phyloP scores from a whole-genome alignment of 805 yeast genomes.

The Cyberlindnera subsufficiens region DNA sequence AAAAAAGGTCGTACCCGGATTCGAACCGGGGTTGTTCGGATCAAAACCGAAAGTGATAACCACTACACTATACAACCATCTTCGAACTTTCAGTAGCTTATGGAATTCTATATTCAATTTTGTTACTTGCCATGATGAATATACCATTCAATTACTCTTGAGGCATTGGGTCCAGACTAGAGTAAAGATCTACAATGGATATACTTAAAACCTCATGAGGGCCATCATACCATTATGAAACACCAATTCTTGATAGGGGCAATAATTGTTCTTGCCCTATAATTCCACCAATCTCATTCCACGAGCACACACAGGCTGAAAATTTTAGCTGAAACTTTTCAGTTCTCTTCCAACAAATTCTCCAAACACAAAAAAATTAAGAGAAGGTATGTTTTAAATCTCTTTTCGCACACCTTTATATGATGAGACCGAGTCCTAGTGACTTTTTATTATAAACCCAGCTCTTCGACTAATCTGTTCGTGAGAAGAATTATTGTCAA shows the following conservation, averaged over 20 bases:
- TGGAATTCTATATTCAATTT: too few species aligned
- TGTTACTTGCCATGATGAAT: too few species aligned
- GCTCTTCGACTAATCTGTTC: conserved; percentile 27
- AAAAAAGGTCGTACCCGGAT: conserved; percentile 27
- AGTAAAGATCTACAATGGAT: too few species aligned
- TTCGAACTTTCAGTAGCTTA: neutral
- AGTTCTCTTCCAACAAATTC: too few species aligned
- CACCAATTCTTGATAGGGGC: too few species aligned
- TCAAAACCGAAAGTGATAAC: conserved; percentile 29
- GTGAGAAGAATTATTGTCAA: conserved; percentile 24
- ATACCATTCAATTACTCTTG: too few species aligned
- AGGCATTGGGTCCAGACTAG: too few species aligned
- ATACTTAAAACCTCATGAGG: too few species aligned
- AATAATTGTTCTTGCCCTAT: neutral
- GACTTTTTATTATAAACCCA: conserved; percentile 23
- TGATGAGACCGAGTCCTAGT: conserved; percentile 21
- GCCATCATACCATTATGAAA: too few species aligned
- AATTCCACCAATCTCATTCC: neutral
- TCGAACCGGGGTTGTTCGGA: conserved; percentile 30
- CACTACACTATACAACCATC: conserved; percentile 23
- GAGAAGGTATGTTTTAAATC: too few species aligned
- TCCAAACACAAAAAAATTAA: too few species aligned
- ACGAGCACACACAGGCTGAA: neutral
- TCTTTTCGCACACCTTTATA: neutral
- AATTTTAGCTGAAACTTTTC: neutral